Evolutionary conservation across 352 stramenopile species (phyloP), one percentile per base, ranked within the genome.

Genomic region (Pythium insidiosum): DNA sequence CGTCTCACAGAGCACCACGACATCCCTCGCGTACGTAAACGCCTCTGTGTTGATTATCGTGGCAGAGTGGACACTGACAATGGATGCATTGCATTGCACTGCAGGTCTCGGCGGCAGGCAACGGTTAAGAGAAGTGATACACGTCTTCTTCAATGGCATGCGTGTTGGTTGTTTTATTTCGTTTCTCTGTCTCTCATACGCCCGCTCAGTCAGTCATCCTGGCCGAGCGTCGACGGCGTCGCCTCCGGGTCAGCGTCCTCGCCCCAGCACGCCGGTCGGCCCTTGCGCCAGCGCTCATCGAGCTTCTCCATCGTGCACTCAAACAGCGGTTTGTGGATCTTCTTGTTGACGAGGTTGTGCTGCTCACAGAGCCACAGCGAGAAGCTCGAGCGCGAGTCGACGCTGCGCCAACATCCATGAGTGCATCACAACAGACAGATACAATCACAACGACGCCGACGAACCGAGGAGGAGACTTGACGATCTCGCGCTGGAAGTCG

Each of bases 1-100:
- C 90, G 81, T 30, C 68, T 98, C 43, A 98, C 96, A 1, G 96
- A 99, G 71, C 93, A 97, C 56, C 97, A 99, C 68, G 96, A 99
- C 61, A 96, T 99, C 57, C 96, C 96, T 50, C 79, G 95, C 34
- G 90, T 98, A 72, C 41, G 73, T 63, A 29, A 1, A 12, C 15
- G 2, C 28, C 39, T 33, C 9, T n/a, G 20, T 54, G 10, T 46
- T 30, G 9, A 4, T 47, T 28, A 5, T 37, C 16, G 7, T 12
- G 19, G 22, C 15, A 19, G 20, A 3, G n/a, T 31, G 13, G 18
- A 29, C 21, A 26, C n/a, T n/a, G n/a, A n/a, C n/a, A n/a, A n/a
- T n/a, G n/a, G n/a, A n/a, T n/a, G n/a, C n/a, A n/a, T n/a, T n/a
- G n/a, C n/a, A n/a, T n/a, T n/a, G 6, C 19, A n/a, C 12, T 43